Evolutionary conservation across 306 rosid species (phyloP).

Genomic region (Rosa lucieae): DNA sequence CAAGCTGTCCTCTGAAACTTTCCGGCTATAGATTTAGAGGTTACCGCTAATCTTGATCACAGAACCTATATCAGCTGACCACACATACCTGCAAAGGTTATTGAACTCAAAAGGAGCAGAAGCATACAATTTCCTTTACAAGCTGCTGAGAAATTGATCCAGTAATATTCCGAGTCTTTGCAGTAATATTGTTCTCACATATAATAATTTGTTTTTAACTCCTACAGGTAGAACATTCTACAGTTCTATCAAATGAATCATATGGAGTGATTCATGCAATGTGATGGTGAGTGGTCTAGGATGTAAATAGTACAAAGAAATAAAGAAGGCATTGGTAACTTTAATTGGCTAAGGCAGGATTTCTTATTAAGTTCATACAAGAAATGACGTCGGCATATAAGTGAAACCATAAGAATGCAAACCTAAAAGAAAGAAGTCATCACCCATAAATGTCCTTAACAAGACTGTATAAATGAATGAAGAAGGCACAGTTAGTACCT

Average conservation of each 20-base stretch:
- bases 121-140: not conserved
- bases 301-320: not conserved
- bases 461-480: not conserved
- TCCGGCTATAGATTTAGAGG: not conserved
- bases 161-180: not conserved
- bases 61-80: slow-evolving; percentile 1
- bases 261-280: not conserved
- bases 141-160: not conserved
- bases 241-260: not conserved
- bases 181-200: not conserved
- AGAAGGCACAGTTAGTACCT: not conserved
- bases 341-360: not conserved
- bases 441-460: not conserved
- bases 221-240: not conserved
- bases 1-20: not conserved
- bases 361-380: not conserved
- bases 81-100: not conserved
- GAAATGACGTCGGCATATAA: not conserved
- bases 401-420: not conserved
- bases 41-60: not conserved
- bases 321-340: not conserved
- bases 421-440: not conserved
- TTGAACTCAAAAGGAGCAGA: not conserved
- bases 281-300: not conserved
- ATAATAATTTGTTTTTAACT: slow-evolving; percentile 8